These are phyloP conservation scores for Triticum aestivum DNA, from an alignment of 176 grass and related monocot species.

Conservation along the genomic window IWGSC_CS_RefSeq_v2.1 NC_057794.1:533659201-533659700, in stretches of 20 bases:
- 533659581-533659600: no score
- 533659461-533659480: not conserved
- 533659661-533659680: conserved; percentile 31
- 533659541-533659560: not conserved
- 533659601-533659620: not conserved
- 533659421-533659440: not conserved
- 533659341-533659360: no score
- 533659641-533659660: not conserved
- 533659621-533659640: not conserved
- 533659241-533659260: no score
- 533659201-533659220: no score
- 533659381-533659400: no score
- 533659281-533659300: no score
- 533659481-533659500: not conserved
- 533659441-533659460: not conserved
- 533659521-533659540: not conserved
- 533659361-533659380: no score
- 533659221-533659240: no score
- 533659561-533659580: not conserved
- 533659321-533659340: no score
- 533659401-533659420: not conserved
- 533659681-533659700: conserved; percentile 76
- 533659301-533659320: no score
- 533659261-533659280: no score
- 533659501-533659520: not conserved